These are phyloP conservation scores for Emergomyces pasteurianus DNA, from an alignment of 2,329 filamentous ascomycete species.

Conservation along the genomic window DNA sequence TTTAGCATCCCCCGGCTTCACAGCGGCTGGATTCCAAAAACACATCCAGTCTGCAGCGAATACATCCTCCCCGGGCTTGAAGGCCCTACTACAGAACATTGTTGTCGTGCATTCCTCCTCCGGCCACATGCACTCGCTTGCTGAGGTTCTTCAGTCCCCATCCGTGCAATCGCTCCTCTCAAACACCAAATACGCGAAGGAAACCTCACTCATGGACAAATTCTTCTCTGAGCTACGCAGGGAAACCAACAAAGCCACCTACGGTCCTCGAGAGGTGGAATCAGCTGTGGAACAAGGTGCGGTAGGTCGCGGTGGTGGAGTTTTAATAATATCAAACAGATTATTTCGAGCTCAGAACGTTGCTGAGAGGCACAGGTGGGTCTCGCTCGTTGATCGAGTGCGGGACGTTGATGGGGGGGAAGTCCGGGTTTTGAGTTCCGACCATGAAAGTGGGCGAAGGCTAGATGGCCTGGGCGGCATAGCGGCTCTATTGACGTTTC, in stretches of 20 bases:
- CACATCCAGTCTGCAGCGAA: conserved; percentile 54
- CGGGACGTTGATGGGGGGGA: conserved; percentile 70
- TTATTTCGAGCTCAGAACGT: conserved; percentile 79
- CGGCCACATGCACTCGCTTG: conserved; percentile 74
- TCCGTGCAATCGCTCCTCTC: conserved; percentile 66
- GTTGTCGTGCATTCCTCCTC: conserved; percentile 72
- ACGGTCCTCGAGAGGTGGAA: conserved; percentile 72
- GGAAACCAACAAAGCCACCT: conserved; percentile 84
- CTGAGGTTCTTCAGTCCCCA: conserved; percentile 72
- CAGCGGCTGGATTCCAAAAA: conserved; percentile 66
- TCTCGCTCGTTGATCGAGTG: conserved; percentile 78
- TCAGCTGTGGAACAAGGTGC: conserved; percentile 76
- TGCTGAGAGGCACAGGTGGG: conserved; percentile 64
- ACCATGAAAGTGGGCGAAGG: conserved; percentile 84
- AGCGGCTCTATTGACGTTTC: conserved; percentile 82
- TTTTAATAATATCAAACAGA: conserved; percentile 74
- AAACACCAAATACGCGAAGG: conserved; percentile 77
- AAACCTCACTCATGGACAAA: conserved; percentile 73
- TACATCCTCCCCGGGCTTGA: conserved; percentile 45
- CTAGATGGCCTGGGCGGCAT: conserved; percentile 76
- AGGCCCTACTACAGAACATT: conserved; percentile 53
- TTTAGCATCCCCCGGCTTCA: conserved; percentile 80
- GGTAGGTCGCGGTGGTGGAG: conserved; percentile 73
- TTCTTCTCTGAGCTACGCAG: conserved; percentile 66
- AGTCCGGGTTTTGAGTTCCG: conserved; percentile 75